These are phyloP conservation scores for Thalassiosira pacifica DNA, from an alignment of 352 stramenopile genomes.

Conservation along the genomic window DNA sequence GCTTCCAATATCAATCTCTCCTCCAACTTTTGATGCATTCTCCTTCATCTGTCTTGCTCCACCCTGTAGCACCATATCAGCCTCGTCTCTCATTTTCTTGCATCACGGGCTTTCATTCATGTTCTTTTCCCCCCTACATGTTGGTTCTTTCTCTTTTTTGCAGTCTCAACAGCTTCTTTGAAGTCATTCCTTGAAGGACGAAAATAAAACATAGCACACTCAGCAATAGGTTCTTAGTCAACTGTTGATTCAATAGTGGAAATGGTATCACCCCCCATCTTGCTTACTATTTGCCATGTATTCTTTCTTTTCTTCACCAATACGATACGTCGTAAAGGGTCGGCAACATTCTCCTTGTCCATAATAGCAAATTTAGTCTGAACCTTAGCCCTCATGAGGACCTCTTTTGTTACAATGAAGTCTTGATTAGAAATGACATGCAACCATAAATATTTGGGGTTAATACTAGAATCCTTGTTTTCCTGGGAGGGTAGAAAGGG, in stretches of 20 bases:
- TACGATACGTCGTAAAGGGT: not conserved
- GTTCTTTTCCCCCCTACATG: not conserved
- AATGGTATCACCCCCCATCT: not conserved
- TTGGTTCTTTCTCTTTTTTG: not conserved
- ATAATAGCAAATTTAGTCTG: not conserved
- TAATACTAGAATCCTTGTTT: too few relatives aligned
- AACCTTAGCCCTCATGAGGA: not conserved
- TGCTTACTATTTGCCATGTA: not conserved
- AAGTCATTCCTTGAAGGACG: not conserved
- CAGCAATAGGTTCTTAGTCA: not conserved
- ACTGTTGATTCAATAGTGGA: not conserved
- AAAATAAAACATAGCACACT: not conserved
- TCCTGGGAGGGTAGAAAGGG: too few relatives aligned
- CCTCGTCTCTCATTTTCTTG: not conserved
- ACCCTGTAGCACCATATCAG: not conserved
- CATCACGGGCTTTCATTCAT: not conserved
- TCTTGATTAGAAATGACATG: not conserved
- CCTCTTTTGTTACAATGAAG: not conserved
- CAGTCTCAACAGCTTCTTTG: not conserved
- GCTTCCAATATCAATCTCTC: slow-evolving; percentile 1
- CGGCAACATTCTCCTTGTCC: not conserved
- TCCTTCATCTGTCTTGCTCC: not conserved
- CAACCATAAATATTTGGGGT: not conserved
- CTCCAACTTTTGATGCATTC: not conserved
- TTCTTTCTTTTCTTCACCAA: not conserved